Conservation (phyloP, 495 filamentous ascomycete species). For the Staphylotrichum tortipilum region DNA sequence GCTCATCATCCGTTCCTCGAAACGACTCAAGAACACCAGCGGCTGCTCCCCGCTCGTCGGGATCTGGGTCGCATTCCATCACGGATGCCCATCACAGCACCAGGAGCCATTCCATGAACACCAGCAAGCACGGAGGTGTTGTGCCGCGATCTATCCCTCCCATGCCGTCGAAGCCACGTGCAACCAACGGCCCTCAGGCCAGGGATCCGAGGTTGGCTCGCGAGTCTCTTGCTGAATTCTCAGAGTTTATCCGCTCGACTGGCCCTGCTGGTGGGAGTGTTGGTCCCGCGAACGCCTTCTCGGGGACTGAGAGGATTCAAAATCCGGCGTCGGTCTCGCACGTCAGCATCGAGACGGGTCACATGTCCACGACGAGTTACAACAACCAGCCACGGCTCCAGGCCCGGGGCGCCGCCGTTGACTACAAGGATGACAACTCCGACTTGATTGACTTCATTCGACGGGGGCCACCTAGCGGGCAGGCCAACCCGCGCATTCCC, state of each 20-base stretch:
- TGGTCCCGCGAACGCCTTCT: constrained; percentile 11
- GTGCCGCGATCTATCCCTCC: constrained; percentile 23
- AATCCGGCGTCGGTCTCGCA: constrained; percentile 20
- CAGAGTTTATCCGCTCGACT: constrained; percentile 77
- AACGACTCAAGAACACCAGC: constrained; percentile 27
- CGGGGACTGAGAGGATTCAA: constrained; percentile 11
- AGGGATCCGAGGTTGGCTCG: constrained; percentile 57
- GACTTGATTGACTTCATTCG: constrained; percentile 94
- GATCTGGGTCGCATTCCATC: constrained; percentile 28
- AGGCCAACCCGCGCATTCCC: constrained; percentile 57
- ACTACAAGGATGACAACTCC: constrained; percentile 56
- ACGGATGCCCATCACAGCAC: constrained; percentile 24
- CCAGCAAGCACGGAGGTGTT: constrained; percentile 10
- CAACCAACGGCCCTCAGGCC: constrained; percentile 37
- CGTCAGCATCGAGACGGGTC: constrained; percentile 22
- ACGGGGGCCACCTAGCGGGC: constrained; percentile 56
- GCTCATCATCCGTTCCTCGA: constrained; percentile 30
- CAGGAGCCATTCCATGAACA: constrained; percentile 5
- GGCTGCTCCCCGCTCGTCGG: constrained; percentile 33
- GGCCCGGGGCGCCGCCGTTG: constrained; percentile 60
- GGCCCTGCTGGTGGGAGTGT: constrained; percentile 48
- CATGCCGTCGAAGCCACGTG: constrained; percentile 26
- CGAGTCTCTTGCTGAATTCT: constrained; percentile 66
- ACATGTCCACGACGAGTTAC: constrained; percentile 21
- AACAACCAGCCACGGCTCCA: constrained; percentile 46